Evolutionary conservation across 768 basidiomycete genomes (phyloP).

Genomic region (Punctularia strigosozonata): DNA sequence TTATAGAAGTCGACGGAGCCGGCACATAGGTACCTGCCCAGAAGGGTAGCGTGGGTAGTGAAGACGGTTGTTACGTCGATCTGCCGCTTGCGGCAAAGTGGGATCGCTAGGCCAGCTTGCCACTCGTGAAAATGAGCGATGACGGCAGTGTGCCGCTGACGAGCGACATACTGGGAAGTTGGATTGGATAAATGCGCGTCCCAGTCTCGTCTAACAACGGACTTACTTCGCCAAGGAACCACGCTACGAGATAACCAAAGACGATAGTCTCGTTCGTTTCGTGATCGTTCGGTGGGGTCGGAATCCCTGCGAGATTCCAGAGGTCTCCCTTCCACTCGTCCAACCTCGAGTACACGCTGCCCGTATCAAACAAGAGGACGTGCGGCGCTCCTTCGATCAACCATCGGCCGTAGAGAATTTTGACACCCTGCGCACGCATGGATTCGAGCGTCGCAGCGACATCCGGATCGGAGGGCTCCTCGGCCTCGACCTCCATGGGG

Average conservation of each 20-base stretch:
- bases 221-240: conserved; percentile 97
- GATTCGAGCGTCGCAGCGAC: conserved; percentile 63
- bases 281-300: conserved; percentile 89
- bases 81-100: conserved; percentile 89
- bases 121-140: conserved; percentile 99
- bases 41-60: conserved; percentile 95
- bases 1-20: conserved; percentile 99
- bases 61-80: conserved; percentile 98
- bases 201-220: not conserved
- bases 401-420: conserved; percentile 94
- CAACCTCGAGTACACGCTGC: conserved; percentile 72
- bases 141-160: conserved; percentile 75
- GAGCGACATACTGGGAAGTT: conserved; percentile 55
- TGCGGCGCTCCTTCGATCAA: conserved; percentile 94
- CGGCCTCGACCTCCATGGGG: conserved; percentile 95
- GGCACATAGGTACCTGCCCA: conserved; percentile 97
- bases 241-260: conserved; percentile 95
- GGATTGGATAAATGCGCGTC: conserved; percentile 4
- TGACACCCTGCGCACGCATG: conserved; percentile 87
- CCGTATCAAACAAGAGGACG: conserved; percentile 93
- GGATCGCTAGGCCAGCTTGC: conserved; percentile 95
- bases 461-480: conserved; percentile 77
- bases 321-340: conserved; percentile 99
- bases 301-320: conserved; percentile 97
- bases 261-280: conserved; percentile 98